phyloP scores from a whole-genome alignment of 2,329 filamentous ascomycete species.

The Stemphylium lycopersici region DNA sequence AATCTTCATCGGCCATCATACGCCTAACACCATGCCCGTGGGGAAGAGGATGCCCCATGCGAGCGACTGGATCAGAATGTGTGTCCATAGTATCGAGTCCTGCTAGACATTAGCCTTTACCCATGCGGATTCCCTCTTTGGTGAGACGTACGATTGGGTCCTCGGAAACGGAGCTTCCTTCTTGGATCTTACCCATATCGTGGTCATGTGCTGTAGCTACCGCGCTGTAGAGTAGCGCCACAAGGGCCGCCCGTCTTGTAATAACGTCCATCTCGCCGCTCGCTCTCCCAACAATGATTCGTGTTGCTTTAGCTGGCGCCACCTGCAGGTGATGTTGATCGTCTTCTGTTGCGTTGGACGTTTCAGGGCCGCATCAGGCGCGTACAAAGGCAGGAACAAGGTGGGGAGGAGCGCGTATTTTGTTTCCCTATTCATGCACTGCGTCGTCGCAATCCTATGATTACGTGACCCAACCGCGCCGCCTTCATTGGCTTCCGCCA shows the following conservation, averaged over 20 bases:
- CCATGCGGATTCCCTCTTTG: neutral
- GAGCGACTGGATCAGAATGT: slow-evolving; percentile 86
- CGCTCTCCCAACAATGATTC: neutral
- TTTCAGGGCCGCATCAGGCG: slow-evolving; percentile 18
- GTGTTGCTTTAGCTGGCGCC: slow-evolving; percentile 1
- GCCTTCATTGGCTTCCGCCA: slow-evolving; percentile 28
- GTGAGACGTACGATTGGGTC: slow-evolving; percentile 44
- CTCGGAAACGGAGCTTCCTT: slow-evolving; percentile 46
- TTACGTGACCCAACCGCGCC: slow-evolving; percentile 30
- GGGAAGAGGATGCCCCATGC: slow-evolving; percentile 94
- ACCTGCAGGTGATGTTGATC: slow-evolving; percentile 11
- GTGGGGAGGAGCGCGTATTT: slow-evolving; percentile 1
- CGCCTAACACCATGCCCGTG: slow-evolving; percentile 91
- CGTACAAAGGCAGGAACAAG: slow-evolving; percentile 2
- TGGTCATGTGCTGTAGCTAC: slow-evolving; percentile 48
- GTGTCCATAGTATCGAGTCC: slow-evolving; percentile 88
- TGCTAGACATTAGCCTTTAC: slow-evolving; percentile 34
- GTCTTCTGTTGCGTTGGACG: slow-evolving; percentile 26
- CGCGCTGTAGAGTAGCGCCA: slow-evolving; percentile 34
- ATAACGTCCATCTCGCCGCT: slow-evolving; percentile 20
- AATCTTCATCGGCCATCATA: slow-evolving; percentile 54
- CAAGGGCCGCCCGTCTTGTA: slow-evolving; percentile 21
- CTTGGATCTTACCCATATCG: slow-evolving; percentile 47
- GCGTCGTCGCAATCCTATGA: slow-evolving; percentile 23
- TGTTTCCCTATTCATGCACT: slow-evolving; percentile 26